A percentile compares a stretch with the other conserved stretches of the same genome.
These are phyloP conservation scores for Trichosporon sp. DNA, from an alignment of 1,284 basidiomycete species.

Conservation along the genomic window DNA sequence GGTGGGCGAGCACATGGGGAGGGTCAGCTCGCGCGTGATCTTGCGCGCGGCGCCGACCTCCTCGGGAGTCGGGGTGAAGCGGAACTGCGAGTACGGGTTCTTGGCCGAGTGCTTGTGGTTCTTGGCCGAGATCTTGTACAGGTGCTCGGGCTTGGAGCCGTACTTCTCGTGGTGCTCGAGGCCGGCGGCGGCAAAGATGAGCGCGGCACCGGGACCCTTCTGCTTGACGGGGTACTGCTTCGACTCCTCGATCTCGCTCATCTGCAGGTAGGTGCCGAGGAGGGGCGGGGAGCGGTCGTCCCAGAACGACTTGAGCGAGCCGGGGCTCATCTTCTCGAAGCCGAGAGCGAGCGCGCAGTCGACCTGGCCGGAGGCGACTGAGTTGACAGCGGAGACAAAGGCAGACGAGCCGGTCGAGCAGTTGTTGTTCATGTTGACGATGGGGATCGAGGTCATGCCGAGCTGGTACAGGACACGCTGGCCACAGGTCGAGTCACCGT, in stretches of 20 bases:
- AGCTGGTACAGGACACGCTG: slow-evolving; percentile 22
- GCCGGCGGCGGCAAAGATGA: slow-evolving; percentile 19
- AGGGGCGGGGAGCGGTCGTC: slow-evolving; percentile 15
- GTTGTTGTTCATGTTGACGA: slow-evolving; percentile 24
- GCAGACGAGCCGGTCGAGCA: slow-evolving; percentile 20
- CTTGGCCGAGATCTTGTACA: slow-evolving; percentile 19
- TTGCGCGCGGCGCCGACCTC: slow-evolving; percentile 15
- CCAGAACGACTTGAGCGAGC: slow-evolving; percentile 14
- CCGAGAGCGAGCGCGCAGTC: slow-evolving; percentile 19
- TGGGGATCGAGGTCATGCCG: slow-evolving; percentile 21
- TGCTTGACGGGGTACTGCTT: slow-evolving; percentile 16
- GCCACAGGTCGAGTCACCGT: slow-evolving; percentile 20
- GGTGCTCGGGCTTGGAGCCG: slow-evolving; percentile 16
- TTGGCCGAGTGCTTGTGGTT: slow-evolving; percentile 20
- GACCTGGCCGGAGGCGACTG: slow-evolving; percentile 15
- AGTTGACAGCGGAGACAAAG: slow-evolving; percentile 10
- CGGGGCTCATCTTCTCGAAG: slow-evolving; percentile 21
- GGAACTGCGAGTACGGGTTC: slow-evolving; percentile 25
- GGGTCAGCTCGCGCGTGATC: slow-evolving; percentile 21
- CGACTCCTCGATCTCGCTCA: slow-evolving; percentile 14
- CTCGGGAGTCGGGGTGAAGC: slow-evolving; percentile 12
- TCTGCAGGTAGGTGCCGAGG: slow-evolving; percentile 11
- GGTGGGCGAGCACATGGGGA: slow-evolving; percentile 22
- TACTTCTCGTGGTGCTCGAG: slow-evolving; percentile 19
- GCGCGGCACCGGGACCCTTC: slow-evolving; percentile 12